phyloP scores from a whole-genome alignment of 2,329 filamentous ascomycete genomes.

The Aspergillus tanneri region DNA sequence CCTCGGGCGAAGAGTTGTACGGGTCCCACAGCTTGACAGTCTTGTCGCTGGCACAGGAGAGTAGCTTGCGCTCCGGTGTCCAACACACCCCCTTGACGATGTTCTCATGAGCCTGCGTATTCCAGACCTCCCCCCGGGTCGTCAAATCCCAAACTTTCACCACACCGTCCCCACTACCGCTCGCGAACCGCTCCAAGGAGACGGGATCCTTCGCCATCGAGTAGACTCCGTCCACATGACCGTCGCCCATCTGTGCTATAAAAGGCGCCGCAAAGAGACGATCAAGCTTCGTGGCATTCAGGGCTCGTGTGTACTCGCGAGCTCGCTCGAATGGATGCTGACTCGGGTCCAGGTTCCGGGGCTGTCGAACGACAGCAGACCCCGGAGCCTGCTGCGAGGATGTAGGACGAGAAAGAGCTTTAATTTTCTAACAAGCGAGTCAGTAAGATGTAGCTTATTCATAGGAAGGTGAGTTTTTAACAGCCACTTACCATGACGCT shows the following conservation, averaged over 20 bases:
- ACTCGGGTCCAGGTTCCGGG: conserved; percentile 68
- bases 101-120: conserved; percentile 82
- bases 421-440: conserved; percentile 52
- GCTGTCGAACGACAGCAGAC: conserved; percentile 45
- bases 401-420: conserved; percentile 50
- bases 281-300: conserved; percentile 87
- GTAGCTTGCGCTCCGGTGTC: conserved; percentile 78
- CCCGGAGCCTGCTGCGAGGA: conserved; percentile 50
- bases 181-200: conserved; percentile 71
- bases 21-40: conserved; percentile 91
- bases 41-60: conserved; percentile 83
- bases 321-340: conserved; percentile 90
- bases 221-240: conserved; percentile 90
- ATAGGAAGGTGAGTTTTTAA: neutral
- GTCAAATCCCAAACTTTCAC: conserved; percentile 90
- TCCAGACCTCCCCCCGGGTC: conserved; percentile 70
- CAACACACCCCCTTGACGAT: conserved; percentile 89
- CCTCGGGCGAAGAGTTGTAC: conserved; percentile 67
- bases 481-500: conserved; percentile 32
- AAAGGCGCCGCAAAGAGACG: conserved; percentile 88
- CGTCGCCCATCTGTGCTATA: conserved; percentile 78
- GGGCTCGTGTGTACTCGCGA: conserved; percentile 74
- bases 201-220: conserved; percentile 76
- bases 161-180: conserved; percentile 85
- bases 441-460: conserved; percentile 9